Conservation (phyloP, 1,284 basidiomycete species). For the Sporisorium graminicola region DNA sequence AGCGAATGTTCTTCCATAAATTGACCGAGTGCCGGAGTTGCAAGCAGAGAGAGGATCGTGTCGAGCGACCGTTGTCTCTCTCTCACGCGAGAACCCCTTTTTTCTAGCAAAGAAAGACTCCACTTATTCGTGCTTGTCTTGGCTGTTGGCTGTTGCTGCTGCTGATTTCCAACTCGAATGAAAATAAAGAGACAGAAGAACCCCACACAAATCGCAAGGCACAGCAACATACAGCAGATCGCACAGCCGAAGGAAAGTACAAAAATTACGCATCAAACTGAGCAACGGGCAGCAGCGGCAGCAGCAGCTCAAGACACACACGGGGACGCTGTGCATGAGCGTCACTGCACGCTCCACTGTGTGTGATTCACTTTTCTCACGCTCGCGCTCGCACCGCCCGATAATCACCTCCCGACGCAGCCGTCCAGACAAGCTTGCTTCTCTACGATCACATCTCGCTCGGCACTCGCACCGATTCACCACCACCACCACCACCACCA, state of each 20-base stretch:
- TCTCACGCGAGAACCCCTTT: not conserved
- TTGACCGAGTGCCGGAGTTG: not conserved
- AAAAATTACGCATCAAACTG: slow-evolving; percentile 2
- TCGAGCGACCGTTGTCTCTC: not conserved
- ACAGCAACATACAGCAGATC: slow-evolving; percentile 12
- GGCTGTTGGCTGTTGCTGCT: not conserved
- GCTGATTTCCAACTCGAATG: not conserved
- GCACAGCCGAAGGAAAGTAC: not conserved
- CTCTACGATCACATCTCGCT: not conserved
- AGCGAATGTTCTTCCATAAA: too few relatives aligned
- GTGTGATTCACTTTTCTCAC: not conserved
- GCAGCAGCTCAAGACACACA: not conserved
- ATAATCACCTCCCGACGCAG: not conserved
- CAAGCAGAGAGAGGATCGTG: not conserved
- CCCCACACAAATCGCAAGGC: slow-evolving; percentile 5
- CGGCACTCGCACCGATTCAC: not conserved
- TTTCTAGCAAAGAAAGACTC: not conserved
- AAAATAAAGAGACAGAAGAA: not conserved
- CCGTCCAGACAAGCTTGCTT: not conserved
- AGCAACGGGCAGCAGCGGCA: not conserved
- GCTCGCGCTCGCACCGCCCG: not conserved
- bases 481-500: not conserved
- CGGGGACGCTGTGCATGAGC: not conserved
- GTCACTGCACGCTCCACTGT: not conserved
- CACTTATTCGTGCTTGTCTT: not conserved